Evolutionary conservation across 805 yeast species (phyloP), one percentile per base, ranked within the genome.

Genomic region (Lipomyces kockii): DNA sequence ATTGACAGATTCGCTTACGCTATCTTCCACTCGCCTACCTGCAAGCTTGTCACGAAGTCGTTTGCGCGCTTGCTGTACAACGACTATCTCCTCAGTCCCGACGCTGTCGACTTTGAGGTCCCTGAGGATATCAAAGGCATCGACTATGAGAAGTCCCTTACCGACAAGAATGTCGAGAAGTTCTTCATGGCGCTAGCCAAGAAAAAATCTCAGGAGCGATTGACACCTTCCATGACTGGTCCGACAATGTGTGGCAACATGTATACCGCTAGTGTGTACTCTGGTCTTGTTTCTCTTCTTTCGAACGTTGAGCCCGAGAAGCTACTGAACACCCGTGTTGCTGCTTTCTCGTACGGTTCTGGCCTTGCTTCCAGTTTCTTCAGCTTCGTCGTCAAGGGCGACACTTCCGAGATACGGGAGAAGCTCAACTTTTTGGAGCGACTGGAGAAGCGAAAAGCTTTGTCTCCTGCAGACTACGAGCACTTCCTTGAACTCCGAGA

Each of bases 221-320:
- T 95, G 66, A 83, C 83, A 61, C 95, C 97, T 46, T 87, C 97
- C 22, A 83, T 95, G 79, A 83, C 82, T 74, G 92, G 92, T 57
- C 94, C 98, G 77, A 94, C 98, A 71, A 94, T 94, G 82, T 92
- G 97, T 71, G 99, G 99, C 82, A 95, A 95, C 85, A 90, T 93
- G 91, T 95, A 95, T 86, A 91, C 98, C 57, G 98, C 93, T 71
- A 91, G 97, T 46, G 87, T 92, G 59, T 95, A 90, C 85, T 88
- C 97, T 46, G 86, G 97, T 7, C 84, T 95, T 67, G 85, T 94
- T 39, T 94, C 98, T 14, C 82, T 92, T 72, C 83, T 95, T 74
- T 86, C 84, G 77, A 90, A 83, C 77, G 89, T 89, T 70, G 93
- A 91, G 56, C 84, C 85, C 64, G 95, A 88, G 58, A 81, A 85